Base-by-base conservation (phyloP, 2,329 filamentous ascomycete genomes). In the Cladophialophora carrionii region DNA sequence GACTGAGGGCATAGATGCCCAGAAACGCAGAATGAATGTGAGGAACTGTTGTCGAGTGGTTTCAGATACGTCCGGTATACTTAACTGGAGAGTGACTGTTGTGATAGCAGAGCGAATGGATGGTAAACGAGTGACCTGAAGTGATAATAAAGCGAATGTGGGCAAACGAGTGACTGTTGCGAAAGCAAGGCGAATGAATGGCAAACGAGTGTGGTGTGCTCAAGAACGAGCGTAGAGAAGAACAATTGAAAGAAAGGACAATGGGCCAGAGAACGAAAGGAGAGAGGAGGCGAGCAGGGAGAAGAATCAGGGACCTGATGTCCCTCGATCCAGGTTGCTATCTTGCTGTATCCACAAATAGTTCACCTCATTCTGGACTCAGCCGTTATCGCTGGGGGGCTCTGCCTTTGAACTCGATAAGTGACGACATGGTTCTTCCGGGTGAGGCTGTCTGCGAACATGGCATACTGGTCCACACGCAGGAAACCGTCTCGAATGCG, bases 311-410 rank as follows among this genome's bases (percentile, higher is more conserved):
- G 31, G 52, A 54, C 26, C 32, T 43, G 4, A 43, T n/a, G 14
- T 43, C 17, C 37, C 37, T n/a, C 17, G 37, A 54, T 32, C 20
- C 26, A n/a, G 14, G 22, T 32, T 26, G 20, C 24, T 34, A 54
- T 22, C 29, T 24, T 29, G 10, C 52, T 20, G 52, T 54, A 31
- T 32, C 52, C 52, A 34, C 52, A 54, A 54, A 54, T 54, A 54
- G 52, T 14, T 54, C 52, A 10, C 52, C 10, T 54, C 48, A 17
- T 34, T 10, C 52, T 34, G 29, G 29, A 17, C 24, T 8, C 24
- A 29, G n/a, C 3, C 8, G 52, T n/a, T 43, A n/a, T 20, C 37
- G 37, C 37, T 17, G 3, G 37, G n/a, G n/a, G 4, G 17, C 37
- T 7, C 37, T 29, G 26, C 3, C 37, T 8, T 7, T 43, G 37